Percentiles rank a stretch among this genome's conserved stretches.
phyloP scores from a whole-genome alignment of 768 basidiomycete species.

The Boletus sp. region DNA sequence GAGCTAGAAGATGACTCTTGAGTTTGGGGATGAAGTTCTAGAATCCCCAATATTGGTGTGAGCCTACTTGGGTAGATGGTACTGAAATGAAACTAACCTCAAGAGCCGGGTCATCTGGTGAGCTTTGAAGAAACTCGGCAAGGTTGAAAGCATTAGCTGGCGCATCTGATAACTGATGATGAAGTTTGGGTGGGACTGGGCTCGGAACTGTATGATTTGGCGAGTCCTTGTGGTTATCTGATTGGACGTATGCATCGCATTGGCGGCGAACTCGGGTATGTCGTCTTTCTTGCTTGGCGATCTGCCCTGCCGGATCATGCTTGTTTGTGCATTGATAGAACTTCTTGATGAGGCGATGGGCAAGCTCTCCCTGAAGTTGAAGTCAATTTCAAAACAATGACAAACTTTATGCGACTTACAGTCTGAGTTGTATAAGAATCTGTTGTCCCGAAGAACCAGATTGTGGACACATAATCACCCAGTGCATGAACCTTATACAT shows the following conservation, averaged over 20 bases:
- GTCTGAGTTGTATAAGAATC: constrained; percentile 17
- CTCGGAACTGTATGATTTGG: neutral
- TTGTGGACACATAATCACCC: constrained; percentile 31
- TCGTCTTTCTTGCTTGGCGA: neutral
- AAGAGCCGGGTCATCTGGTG: neutral
- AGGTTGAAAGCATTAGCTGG: neutral
- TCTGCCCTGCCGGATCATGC: neutral
- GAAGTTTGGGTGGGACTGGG: neutral
- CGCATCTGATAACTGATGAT: neutral
- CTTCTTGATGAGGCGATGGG: constrained; percentile 32
- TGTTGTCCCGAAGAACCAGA: constrained; percentile 30
- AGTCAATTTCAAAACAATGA: neutral
- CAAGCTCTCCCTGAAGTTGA: constrained; percentile 31
- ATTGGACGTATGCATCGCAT: neutral
- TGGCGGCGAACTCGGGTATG: neutral
- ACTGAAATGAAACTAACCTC: neutral
- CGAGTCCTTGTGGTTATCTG: neutral
- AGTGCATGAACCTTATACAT: constrained; percentile 38
- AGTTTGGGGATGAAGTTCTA: neutral
- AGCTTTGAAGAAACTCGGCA: neutral
- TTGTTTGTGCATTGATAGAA: constrained; percentile 30
- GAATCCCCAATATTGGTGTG: neutral
- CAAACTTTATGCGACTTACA: constrained; percentile 29
- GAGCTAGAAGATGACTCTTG: neutral
- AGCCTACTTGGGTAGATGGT: neutral